These are phyloP conservation scores for Alliaria petiolata DNA, from an alignment of 345 rosid genomes.

Conservation along the genomic window DNA sequence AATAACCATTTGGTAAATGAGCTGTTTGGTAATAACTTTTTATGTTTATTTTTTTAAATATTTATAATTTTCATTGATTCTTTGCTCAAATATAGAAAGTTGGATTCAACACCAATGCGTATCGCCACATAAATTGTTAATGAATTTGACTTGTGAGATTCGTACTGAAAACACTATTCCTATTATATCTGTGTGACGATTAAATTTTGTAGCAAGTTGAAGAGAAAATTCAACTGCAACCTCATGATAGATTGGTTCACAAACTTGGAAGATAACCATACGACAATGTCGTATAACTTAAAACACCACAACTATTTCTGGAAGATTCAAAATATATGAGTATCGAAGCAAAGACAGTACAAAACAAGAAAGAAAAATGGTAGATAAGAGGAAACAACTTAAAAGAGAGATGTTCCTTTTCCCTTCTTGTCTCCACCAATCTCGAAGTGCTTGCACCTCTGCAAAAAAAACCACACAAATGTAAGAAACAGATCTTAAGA, in stretches of 20 bases:
- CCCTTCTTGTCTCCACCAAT: slow-evolving; percentile 85
- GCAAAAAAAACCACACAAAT: slow-evolving; percentile 8
- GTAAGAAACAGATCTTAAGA: background rate
- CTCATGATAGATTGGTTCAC: background rate
- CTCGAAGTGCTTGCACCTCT: slow-evolving; percentile 83
- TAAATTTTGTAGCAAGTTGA: background rate
- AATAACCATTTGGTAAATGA: too few relatives aligned
- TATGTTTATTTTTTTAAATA: too few relatives aligned
- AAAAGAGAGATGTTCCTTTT: slow-evolving; percentile 72
- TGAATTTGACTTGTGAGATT: too few relatives aligned
- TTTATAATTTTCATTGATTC: too few relatives aligned
- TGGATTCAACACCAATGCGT: too few relatives aligned
- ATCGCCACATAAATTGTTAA: too few relatives aligned
- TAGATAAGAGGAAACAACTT: background rate
- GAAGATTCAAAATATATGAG: slow-evolving; percentile 4
- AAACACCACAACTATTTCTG: background rate
- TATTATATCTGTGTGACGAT: background rate
- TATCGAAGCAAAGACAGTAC: background rate
- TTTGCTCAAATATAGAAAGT: too few relatives aligned
- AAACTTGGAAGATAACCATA: background rate
- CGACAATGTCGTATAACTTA: too few relatives aligned
- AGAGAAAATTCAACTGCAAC: background rate
- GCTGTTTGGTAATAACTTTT: too few relatives aligned
- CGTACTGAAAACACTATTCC: too few relatives aligned
- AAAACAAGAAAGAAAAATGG: background rate